These are phyloP conservation scores for Barnettozyma sucrosica DNA, from an alignment of 805 yeast genomes.

Conservation along the genomic window DNA sequence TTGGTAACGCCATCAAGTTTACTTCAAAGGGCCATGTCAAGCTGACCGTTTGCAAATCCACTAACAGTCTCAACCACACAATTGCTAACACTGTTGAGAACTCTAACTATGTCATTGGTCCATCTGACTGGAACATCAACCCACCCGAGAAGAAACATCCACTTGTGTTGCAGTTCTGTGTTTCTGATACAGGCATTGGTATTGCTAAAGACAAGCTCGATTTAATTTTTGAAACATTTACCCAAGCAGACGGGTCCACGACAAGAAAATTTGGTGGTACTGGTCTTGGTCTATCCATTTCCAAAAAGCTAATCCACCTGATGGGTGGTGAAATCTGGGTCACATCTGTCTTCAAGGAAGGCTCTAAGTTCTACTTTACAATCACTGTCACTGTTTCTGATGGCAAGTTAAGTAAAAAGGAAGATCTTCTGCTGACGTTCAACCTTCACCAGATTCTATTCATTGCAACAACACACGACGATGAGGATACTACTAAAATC, in stretches of 20 bases:
- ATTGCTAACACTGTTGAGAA: constrained; percentile 23
- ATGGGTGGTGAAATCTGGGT: constrained; percentile 97
- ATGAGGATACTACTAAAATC: constrained; percentile 45
- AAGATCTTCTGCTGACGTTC: constrained; percentile 69
- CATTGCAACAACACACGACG: constrained; percentile 58
- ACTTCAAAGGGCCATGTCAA: constrained; percentile 80
- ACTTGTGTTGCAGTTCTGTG: constrained; percentile 72
- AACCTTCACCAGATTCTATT: constrained; percentile 63
- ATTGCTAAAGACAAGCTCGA: constrained; percentile 81
- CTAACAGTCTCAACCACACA: constrained; percentile 19
- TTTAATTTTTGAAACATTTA: constrained; percentile 80
- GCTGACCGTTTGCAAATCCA: constrained; percentile 61
- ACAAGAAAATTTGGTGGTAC: constrained; percentile 93
- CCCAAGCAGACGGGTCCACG: constrained; percentile 92
- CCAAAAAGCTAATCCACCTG: constrained; percentile 77
- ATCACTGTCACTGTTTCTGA: constrained; percentile 71
- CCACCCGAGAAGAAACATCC: constrained; percentile 24
- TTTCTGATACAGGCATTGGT: constrained; percentile 87
- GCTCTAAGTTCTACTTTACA: constrained; percentile 80
- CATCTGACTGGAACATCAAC: constrained; percentile 18
- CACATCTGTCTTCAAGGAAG: constrained; percentile 69
- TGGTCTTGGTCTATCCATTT: constrained; percentile 82
- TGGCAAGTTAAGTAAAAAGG: constrained; percentile 51
- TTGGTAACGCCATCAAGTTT: constrained; percentile 87
- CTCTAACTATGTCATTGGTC: constrained; percentile 26